A percentile compares a stretch with the other conserved stretches of the same genome.
phyloP scores from a whole-genome alignment of 1,284 basidiomycete genomes.

The Abortiporus biennis region DNA sequence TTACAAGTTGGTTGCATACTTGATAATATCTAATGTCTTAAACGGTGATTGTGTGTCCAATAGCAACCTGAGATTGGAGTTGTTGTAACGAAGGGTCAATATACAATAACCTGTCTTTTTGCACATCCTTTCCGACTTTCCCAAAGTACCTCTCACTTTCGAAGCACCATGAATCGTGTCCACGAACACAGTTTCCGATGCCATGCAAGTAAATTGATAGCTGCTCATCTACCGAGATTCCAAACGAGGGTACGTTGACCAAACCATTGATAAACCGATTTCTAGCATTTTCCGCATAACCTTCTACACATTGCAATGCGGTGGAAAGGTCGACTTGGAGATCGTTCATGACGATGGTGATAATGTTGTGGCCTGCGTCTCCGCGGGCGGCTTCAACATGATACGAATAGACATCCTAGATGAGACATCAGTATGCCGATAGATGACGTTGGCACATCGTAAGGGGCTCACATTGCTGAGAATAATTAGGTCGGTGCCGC shows the following conservation, averaged over 20 bases:
- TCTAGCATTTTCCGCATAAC: conserved; percentile 11
- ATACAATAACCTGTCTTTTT: conserved; percentile 14
- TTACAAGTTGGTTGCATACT: too few species aligned
- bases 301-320: conserved; percentile 14
- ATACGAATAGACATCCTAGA: conserved; percentile 21
- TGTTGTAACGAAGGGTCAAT: too few species aligned
- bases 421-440: neutral
- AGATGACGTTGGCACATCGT: neutral
- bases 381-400: conserved; percentile 19
- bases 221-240: conserved; percentile 13
- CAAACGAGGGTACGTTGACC: conserved; percentile 16
- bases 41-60: too few species aligned
- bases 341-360: conserved; percentile 20
- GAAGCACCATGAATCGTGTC: conserved; percentile 24
- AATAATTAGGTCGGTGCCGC: conserved; percentile 20
- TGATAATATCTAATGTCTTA: too few species aligned
- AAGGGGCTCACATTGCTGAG: conserved; percentile 21
- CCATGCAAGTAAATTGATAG: conserved; percentile 20
- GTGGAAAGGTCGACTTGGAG: conserved; percentile 12
- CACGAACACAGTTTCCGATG: conserved; percentile 22
- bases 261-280: conserved; percentile 12
- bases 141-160: conserved; percentile 27
- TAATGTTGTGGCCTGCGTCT: conserved; percentile 24
- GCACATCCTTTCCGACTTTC: conserved; percentile 15
- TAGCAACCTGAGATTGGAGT: too few species aligned